Percentiles rank a stretch among this genome's conserved stretches.
phyloP scores from a whole-genome alignment of 768 basidiomycete genomes.

The Gyrodon lividus region DNA sequence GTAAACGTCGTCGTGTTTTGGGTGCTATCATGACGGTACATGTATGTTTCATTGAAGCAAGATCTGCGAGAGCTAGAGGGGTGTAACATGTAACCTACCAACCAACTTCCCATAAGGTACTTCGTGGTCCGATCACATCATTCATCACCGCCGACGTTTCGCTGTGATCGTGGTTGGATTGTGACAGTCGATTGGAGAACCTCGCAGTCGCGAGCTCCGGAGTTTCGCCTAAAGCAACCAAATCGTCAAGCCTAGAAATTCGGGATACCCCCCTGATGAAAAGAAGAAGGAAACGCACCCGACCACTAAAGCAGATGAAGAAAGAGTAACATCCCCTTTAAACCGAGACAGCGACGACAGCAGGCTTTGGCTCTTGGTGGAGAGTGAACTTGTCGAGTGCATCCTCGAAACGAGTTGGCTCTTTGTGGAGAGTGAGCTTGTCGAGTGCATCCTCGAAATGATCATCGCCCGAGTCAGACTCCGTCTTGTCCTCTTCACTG shows the following conservation, averaged over 20 bases:
- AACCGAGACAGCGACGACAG: constrained; percentile 17
- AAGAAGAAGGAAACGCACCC: not conserved
- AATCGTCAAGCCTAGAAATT: not conserved
- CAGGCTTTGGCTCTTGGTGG: constrained; percentile 12
- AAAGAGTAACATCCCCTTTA: not conserved
- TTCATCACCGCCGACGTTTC: not conserved
- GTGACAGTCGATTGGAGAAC: not conserved
- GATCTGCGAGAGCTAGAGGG: not conserved
- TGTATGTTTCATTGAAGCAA: not conserved
- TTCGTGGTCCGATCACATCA: not conserved
- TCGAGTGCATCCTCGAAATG: constrained; percentile 68
- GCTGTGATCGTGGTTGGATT: not conserved
- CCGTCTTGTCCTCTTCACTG: constrained; percentile 38
- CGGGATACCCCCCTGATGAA: not conserved
- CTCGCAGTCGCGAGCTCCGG: not conserved
- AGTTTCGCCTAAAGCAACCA: not conserved
- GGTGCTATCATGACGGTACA: not conserved
- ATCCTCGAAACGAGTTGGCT: too few species aligned
- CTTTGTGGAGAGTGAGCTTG: constrained; percentile 41
- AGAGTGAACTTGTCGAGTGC: constrained; percentile 60
- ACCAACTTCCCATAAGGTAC: not conserved
- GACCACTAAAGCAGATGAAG: not conserved
- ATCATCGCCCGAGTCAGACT: constrained; percentile 41
- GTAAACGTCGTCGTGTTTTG: not conserved
- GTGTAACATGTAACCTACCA: not conserved